These are phyloP conservation scores for Suhomyces yuchorum DNA, from an alignment of 1,139 yeast species.

Conservation along the genomic window DNA sequence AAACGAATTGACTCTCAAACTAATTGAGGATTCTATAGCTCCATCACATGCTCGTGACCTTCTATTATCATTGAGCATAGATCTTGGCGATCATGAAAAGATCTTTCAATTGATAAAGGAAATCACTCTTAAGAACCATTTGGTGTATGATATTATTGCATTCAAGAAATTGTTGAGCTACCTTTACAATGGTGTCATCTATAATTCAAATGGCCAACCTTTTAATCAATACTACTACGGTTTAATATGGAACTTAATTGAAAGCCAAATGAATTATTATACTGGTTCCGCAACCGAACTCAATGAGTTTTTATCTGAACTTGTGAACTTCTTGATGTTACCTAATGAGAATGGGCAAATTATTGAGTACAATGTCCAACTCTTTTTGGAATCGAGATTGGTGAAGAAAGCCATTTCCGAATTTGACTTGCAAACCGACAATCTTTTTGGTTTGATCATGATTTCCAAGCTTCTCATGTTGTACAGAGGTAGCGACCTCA, in stretches of 20 bases:
- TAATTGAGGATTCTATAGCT: slow-evolving; percentile 4
- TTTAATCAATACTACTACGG: slow-evolving; percentile 36
- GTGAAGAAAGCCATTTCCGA: slow-evolving; percentile 29
- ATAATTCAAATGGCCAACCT: slow-evolving; percentile 22
- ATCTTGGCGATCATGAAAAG: slow-evolving; percentile 39
- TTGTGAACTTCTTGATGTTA: slow-evolving; percentile 26
- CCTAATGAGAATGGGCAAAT: slow-evolving; percentile 13
- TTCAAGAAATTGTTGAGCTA: slow-evolving; percentile 37
- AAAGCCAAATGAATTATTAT: slow-evolving; percentile 36
- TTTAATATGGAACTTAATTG: slow-evolving; percentile 38
- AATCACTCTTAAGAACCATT: slow-evolving; percentile 35
- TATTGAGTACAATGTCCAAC: slow-evolving; percentile 20
- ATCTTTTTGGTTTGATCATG: slow-evolving; percentile 37
- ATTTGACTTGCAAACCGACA: slow-evolving; percentile 36
- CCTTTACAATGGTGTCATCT: slow-evolving; percentile 33
- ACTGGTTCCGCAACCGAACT: slow-evolving; percentile 21
- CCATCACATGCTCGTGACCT: slow-evolving; percentile 30
- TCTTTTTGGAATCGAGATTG: slow-evolving; percentile 35
- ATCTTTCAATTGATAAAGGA: slow-evolving; percentile 44
- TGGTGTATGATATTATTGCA: slow-evolving; percentile 32
- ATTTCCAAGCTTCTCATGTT: slow-evolving; percentile 30
- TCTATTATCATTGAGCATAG: slow-evolving; percentile 36
- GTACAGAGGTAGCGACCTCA: slow-evolving; percentile 17
- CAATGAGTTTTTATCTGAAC: slow-evolving; percentile 39
- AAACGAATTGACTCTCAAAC: slow-evolving; percentile 6